Evolutionary conservation across 768 basidiomycete genomes (phyloP).

Genomic region (Cyclocybe cylindracea): DNA sequence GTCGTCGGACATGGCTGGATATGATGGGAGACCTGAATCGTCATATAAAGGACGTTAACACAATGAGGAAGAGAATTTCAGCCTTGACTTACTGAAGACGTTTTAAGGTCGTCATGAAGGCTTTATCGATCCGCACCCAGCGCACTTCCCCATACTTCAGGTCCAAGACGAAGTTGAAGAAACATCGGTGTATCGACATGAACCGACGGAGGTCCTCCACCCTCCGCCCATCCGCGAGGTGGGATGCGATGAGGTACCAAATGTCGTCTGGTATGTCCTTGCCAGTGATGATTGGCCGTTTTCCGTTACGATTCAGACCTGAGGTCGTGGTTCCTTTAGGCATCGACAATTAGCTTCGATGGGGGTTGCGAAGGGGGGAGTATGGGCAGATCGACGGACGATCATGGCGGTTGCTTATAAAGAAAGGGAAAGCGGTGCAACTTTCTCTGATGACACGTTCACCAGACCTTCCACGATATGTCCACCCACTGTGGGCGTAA

Average conservation of each 20-base stretch:
- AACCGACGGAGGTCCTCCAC: slow-evolving; percentile 5
- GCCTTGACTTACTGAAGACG: slow-evolving; percentile 29
- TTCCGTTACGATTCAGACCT: no score
- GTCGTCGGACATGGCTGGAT: slow-evolving; percentile 30
- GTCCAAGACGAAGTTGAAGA: slow-evolving; percentile 31
- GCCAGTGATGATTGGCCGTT: slow-evolving; percentile 1
- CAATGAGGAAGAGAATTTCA: no score
- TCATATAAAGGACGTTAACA: not conserved
- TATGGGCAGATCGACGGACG: no score
- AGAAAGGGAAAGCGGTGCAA: no score
- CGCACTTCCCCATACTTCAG: slow-evolving; percentile 29
- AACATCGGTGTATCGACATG: slow-evolving; percentile 31
- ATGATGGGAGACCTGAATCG: slow-evolving; percentile 28
- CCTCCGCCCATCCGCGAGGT: slow-evolving; percentile 12
- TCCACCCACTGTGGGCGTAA: no score
- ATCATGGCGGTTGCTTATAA: no score
- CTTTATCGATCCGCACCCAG: slow-evolving; percentile 32
- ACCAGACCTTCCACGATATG: no score
- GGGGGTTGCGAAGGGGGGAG: no score
- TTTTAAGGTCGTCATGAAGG: slow-evolving; percentile 25
- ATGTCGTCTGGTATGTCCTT: slow-evolving; percentile 32
- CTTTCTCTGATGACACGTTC: no score
- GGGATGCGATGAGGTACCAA: slow-evolving; percentile 30
- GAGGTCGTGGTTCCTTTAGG: no score
- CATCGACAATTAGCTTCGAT: no score